Evolutionary conservation across 306 rosid genomes (phyloP).

Genomic region (Senna siamea): DNA sequence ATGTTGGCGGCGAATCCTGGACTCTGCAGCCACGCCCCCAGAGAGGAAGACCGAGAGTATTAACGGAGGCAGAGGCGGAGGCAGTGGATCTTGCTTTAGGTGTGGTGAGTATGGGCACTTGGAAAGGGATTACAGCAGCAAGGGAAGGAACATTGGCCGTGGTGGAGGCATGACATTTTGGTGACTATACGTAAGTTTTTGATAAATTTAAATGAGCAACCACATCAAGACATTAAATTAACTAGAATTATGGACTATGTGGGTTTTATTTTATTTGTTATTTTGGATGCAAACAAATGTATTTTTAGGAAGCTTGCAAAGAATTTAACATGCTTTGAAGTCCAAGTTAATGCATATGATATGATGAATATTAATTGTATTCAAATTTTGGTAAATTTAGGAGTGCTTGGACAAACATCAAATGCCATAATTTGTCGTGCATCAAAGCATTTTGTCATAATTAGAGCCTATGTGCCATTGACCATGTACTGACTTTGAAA

Average conservation of each 20-base stretch:
- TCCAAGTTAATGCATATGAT: background rate
- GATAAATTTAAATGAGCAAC: background rate
- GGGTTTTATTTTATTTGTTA: background rate
- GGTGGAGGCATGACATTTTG: no score
- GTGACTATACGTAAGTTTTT: no score
- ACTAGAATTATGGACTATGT: background rate
- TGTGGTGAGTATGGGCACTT: no score
- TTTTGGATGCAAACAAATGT: background rate
- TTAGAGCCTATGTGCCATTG: slow-evolving; percentile 11
- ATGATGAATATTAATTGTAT: slow-evolving; percentile 2
- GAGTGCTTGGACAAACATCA: slow-evolving; percentile 25
- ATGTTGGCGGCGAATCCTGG: no score
- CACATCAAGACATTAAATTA: background rate
- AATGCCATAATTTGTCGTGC: slow-evolving; percentile 34
- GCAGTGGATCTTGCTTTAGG: no score
- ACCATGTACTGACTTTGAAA: slow-evolving; percentile 29
- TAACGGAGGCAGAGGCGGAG: no score
- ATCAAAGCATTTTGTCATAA: slow-evolving; percentile 25
- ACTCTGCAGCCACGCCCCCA: no score
- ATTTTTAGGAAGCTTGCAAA: background rate
- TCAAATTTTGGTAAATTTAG: slow-evolving; percentile 23
- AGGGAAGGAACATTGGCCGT: no score
- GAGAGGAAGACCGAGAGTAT: no score
- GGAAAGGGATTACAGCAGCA: no score
- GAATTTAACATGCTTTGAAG: background rate